Conservation (phyloP, 352 stramenopile species). For the Phytophthora kernoviae region DNA sequence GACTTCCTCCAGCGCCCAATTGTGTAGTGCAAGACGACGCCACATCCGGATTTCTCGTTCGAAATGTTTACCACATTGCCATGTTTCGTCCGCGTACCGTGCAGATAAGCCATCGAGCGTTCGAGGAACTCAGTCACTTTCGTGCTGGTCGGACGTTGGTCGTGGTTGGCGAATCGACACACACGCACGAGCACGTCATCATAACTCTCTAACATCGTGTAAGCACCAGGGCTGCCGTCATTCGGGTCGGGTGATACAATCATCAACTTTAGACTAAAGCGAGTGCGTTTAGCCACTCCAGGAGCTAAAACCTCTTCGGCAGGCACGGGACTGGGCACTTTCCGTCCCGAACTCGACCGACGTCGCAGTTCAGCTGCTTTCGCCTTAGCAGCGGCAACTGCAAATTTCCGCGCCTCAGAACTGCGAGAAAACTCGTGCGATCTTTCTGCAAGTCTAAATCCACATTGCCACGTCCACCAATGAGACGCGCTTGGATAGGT, state of each 20-base stretch:
- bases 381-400: constrained; percentile 40
- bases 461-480: constrained; percentile 51
- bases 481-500: constrained; percentile 71
- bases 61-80: constrained; percentile 76
- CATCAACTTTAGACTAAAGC: constrained; percentile 39
- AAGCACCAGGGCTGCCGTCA: constrained; percentile 34
- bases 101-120: constrained; percentile 71
- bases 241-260: constrained; percentile 31
- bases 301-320: constrained; percentile 50
- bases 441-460: constrained; percentile 70
- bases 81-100: constrained; percentile 68
- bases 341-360: constrained; percentile 25
- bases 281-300: constrained; percentile 49
- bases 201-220: constrained; percentile 72
- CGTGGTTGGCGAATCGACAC: constrained; percentile 65
- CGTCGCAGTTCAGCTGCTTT: constrained; percentile 28
- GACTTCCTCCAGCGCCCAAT: constrained; percentile 68
- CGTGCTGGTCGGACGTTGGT: constrained; percentile 68
- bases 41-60: constrained; percentile 85
- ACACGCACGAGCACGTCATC: constrained; percentile 79
- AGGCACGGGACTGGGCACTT: constrained; percentile 38
- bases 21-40: constrained; percentile 67
- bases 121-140: constrained; percentile 84
- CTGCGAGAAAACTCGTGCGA: constrained; percentile 61
- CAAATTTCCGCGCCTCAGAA: constrained; percentile 51